Evolutionary conservation across 2,329 filamentous ascomycete genomes (phyloP), one percentile per base, ranked within the genome.

Genomic region (Mollisiaceae sp.): DNA sequence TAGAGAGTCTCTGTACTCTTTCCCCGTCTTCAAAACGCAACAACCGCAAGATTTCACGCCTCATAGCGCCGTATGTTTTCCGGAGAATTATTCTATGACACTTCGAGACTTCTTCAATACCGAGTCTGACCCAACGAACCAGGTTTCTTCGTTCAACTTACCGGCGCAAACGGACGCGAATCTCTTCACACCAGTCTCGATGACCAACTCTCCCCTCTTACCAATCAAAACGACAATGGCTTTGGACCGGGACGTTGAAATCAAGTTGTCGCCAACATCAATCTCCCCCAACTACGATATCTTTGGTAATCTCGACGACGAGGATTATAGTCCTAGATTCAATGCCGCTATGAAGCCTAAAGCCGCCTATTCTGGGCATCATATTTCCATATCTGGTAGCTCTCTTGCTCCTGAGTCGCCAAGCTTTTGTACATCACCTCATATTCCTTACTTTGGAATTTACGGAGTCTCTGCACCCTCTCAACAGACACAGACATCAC

Each of bases 401-500:
- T 4, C 6, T 4, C n/a, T 57, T 8, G 32, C 3, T 57, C 55
- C 55, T 6, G 32, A 41, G 8, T 57, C 55, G 3, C 55, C 55
- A 38, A 14, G 3, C 32, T 22, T 20, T 4, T 54, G 22, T n/a
- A 35, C 24, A 22, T 32, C 50, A 18, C 35, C 32, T 39, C 32
- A 35, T 15, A 4, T 8, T 38, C 35, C n/a, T 4, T 57, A 57
- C n/a, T 39, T 11, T n/a, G 55, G 55, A 4, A 11, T 35, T 14
- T 57, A 39, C 24, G 32, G 32, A 4, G 55, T 57, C 15, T 57
- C 55, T 12, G 55, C 55, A 4, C 27, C 27, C 6, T 32, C 27
- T 32, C 27, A 32, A 6, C 32, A 22, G 11, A 6, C 55, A 20
- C 59, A 59, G 4, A 56, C 65, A 43, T 65, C 72, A 36, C 39